Conservation (phyloP, 1,284 basidiomycete genomes). For the Trametes versicolor region DNA sequence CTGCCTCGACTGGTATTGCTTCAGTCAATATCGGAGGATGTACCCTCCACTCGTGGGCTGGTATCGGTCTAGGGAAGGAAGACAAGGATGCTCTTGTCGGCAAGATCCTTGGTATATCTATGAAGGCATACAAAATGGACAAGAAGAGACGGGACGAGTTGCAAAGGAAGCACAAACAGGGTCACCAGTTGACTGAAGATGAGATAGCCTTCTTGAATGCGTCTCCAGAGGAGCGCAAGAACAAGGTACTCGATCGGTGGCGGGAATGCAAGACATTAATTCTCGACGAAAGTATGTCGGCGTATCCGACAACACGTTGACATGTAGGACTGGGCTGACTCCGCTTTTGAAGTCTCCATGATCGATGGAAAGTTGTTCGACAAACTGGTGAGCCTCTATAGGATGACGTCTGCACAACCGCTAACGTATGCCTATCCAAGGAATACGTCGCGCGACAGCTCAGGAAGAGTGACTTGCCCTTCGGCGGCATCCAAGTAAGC, state of each 20-base stretch:
- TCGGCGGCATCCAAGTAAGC: conserved; percentile 78
- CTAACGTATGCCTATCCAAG: conserved; percentile 28
- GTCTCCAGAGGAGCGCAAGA: conserved; percentile 22
- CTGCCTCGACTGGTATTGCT: conserved; percentile 87
- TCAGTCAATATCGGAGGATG: conserved; percentile 94
- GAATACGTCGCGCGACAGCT: conserved; percentile 61
- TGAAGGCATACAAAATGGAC: conserved; percentile 56
- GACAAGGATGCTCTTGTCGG: conserved; percentile 66
- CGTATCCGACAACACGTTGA: neutral
- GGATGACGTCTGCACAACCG: neutral
- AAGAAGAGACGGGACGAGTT: conserved; percentile 20
- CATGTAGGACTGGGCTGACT: neutral
- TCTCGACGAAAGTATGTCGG: conserved; percentile 72
- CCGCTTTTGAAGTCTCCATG: conserved; percentile 27
- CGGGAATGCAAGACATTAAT: conserved; percentile 60
- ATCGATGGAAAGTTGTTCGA: conserved; percentile 66
- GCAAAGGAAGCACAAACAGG: conserved; percentile 49
- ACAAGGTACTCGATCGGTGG: conserved; percentile 57
- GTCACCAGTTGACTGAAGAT: conserved; percentile 15
- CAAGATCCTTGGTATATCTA: conserved; percentile 63
- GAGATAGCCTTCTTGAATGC: conserved; percentile 18
- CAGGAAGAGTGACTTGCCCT: conserved; percentile 60
- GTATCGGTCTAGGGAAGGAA: conserved; percentile 88
- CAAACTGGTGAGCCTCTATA: conserved; percentile 59
- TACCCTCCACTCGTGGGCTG: conserved; percentile 94